phyloP scores from a whole-genome alignment of 164 flowering plant species.

The Chimonanthus praecox region DNA sequence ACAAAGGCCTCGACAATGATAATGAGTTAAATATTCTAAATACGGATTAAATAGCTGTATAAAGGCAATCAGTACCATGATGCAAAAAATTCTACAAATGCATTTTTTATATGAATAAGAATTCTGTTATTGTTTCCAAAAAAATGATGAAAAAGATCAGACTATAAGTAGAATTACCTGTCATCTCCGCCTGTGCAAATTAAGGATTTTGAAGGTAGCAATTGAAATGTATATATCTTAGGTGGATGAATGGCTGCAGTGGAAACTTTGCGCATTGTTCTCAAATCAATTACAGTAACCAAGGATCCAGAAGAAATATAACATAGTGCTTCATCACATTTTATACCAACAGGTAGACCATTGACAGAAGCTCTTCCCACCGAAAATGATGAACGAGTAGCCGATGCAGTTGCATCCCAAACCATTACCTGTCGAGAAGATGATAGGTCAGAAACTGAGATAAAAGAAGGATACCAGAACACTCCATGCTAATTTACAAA shows the following conservation, averaged over 20 bases:
- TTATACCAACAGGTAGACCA: constrained; percentile 46
- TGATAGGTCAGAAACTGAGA: not conserved
- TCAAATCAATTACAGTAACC: constrained; percentile 55
- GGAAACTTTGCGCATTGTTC: constrained; percentile 56
- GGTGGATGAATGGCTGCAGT: constrained; percentile 25
- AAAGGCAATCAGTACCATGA: no score
- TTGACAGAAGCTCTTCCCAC: constrained; percentile 53
- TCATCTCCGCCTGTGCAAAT: constrained; percentile 53
- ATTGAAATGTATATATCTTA: constrained; percentile 36
- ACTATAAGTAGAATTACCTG: constrained; percentile 30
- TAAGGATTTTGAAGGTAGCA: constrained; percentile 46
- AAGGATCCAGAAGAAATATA: constrained; percentile 62
- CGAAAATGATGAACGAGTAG: constrained; percentile 46
- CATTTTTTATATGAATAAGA: no score
- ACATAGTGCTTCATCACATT: constrained; percentile 51
- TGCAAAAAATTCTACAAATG: no score
- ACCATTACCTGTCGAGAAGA: constrained; percentile 42
- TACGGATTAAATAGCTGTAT: no score
- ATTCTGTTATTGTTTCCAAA: no score
- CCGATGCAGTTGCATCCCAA: constrained; percentile 56
- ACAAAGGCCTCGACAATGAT: no score
- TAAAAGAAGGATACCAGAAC: not conserved
- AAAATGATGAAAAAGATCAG: no score
- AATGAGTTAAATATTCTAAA: no score
- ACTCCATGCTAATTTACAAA: no score